Conservation (phyloP, 257 asterid genomes). For the Phtheirospermum japonicum region DNA sequence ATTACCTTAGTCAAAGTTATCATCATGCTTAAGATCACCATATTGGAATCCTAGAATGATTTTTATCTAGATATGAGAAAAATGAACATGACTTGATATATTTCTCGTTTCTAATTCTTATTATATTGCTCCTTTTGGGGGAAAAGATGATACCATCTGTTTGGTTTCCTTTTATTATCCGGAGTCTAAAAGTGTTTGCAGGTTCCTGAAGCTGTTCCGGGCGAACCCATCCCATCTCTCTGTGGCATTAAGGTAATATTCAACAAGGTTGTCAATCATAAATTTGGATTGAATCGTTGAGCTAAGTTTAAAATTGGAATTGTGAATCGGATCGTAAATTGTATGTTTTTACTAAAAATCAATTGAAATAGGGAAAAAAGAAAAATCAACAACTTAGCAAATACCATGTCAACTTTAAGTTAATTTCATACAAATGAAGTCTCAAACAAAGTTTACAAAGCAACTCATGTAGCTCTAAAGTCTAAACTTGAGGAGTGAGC, state of each 20-base stretch:
- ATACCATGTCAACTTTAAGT: too few relatives aligned
- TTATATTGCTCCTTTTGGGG: slow-evolving; percentile 11
- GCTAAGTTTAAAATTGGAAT: too few relatives aligned
- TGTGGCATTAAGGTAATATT: slow-evolving; percentile 42
- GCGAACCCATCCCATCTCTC: slow-evolving; percentile 32
- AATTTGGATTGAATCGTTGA: too few relatives aligned
- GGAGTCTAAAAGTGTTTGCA: slow-evolving; percentile 22
- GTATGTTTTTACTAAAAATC: too few relatives aligned
- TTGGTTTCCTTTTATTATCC: slow-evolving; percentile 22
- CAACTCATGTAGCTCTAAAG: too few relatives aligned
- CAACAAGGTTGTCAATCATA: too few relatives aligned
- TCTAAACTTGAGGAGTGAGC: too few relatives aligned
- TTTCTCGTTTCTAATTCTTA: not conserved
- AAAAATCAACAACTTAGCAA: too few relatives aligned
- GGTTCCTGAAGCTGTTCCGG: slow-evolving; percentile 55
- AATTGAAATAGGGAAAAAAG: too few relatives aligned
- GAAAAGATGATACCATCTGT: slow-evolving; percentile 15
- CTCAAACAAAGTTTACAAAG: too few relatives aligned
- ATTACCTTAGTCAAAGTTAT: slow-evolving; percentile 2
- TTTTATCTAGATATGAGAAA: not conserved
- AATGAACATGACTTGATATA: not conserved
- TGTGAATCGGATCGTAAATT: too few relatives aligned
- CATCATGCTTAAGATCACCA: slow-evolving; percentile 6
- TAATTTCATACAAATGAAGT: too few relatives aligned
- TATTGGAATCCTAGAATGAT: not conserved